Evolutionary conservation across 495 filamentous ascomycete species (phyloP), one percentile per base, ranked within the genome.

Genomic region (Talaromyces wortmannii): DNA sequence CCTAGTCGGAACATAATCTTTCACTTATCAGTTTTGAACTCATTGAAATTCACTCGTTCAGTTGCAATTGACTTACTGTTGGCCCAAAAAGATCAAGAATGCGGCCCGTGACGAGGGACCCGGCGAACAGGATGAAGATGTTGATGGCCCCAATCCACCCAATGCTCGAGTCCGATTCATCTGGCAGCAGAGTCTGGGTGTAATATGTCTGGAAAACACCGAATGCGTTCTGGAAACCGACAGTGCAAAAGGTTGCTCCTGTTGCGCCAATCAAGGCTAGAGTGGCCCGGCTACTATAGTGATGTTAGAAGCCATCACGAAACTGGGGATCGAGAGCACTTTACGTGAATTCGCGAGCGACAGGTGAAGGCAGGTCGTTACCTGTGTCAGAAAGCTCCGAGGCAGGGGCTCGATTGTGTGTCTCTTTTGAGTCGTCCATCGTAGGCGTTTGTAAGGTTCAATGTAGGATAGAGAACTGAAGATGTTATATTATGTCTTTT

Each of bases 121-220:
- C 64, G 6, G 61, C 57, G 15, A 74, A 74, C 12, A 77, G 59
- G 45, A 71, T 67, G 52, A 77, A 75, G 0, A 70, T 67, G 12
- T 60, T 58, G 7, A 84, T 55, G 1, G 83, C 81, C 2, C 82
- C 82, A 12, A 88, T 75, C 84, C 83, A 87, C 46, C 82, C 73
- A 23, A 87, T 73, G 5, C 76, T 65, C 42, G 79, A 82, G 30
- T 75, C 60, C 0, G 75, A 66, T 13, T 78, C 57, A 13, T 68
- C 57, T 2, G 62, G 55, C 2, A 89, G 74, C 45, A 80, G 74
- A 44, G 77, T 61, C 2, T 59, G 58, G n/a, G 70, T 51, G 63
- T 86, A 88, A 68, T 86, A 85, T 15, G 78, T 69, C 57, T 84
- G 67, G 57, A 87, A 88, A 12, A 82, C 63, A 7, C 84, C 85